phyloP scores from a whole-genome alignment of 2,329 filamentous ascomycete species.

The Sclerotinia minor region DNA sequence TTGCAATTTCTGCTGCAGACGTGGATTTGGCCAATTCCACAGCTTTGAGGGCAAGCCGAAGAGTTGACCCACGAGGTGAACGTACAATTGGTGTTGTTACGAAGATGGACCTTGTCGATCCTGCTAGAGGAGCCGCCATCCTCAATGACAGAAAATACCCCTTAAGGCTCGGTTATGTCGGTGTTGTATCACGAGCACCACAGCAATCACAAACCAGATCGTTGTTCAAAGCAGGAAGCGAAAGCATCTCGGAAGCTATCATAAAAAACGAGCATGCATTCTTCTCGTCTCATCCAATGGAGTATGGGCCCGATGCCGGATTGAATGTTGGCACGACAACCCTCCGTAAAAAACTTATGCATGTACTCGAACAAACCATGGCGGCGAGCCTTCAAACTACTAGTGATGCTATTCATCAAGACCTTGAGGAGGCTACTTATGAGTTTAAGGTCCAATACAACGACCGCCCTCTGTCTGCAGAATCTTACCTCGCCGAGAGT shows the following conservation, averaged over 20 bases:
- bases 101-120: slow-evolving; percentile 97
- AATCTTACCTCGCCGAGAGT: slow-evolving; percentile 94
- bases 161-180: slow-evolving; percentile 91
- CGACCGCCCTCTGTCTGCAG: slow-evolving; percentile 87
- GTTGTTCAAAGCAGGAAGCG: slow-evolving; percentile 79
- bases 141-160: slow-evolving; percentile 91
- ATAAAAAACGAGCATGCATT: slow-evolving; percentile 84
- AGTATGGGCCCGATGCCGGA: slow-evolving; percentile 73
- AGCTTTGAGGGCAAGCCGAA: slow-evolving; percentile 81
- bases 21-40: slow-evolving; percentile 97
- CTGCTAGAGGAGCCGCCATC: slow-evolving; percentile 73
- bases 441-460: slow-evolving; percentile 99
- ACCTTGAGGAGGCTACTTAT: slow-evolving; percentile 94
- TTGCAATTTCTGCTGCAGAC: slow-evolving; percentile 96
- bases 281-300: slow-evolving; percentile 78
- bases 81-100: slow-evolving; percentile 98
- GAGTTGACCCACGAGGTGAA: slow-evolving; percentile 92
- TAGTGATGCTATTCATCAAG: slow-evolving; percentile 87
- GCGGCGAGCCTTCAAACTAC: slow-evolving; percentile 86
- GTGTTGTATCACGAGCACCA: slow-evolving; percentile 85
- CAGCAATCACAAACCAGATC: slow-evolving; percentile 50
- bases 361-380: slow-evolving; percentile 96
- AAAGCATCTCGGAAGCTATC: slow-evolving; percentile 78
- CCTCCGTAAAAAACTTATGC: slow-evolving; percentile 93
- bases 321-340: slow-evolving; percentile 81